A percentile compares a stretch with the other conserved stretches of the same genome.
Evolutionary conservation across 352 stramenopile species (phyloP).

Genomic region (Pythium dissotocum): DNA sequence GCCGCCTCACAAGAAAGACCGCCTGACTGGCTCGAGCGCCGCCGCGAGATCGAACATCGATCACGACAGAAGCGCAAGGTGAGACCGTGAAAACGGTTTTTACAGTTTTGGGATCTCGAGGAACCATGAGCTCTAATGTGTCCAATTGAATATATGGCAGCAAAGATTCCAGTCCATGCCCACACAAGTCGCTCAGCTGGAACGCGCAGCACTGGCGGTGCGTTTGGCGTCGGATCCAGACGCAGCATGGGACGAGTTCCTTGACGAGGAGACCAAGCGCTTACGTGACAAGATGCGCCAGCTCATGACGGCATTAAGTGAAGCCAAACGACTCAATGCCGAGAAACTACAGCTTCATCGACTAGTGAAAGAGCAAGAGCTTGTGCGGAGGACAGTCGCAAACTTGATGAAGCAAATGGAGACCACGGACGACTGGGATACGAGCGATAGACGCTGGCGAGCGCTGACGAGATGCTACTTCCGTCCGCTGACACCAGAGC

Average conservation of each 20-base stretch:
- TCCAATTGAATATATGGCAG: background rate
- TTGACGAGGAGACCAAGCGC: slow-evolving; percentile 2
- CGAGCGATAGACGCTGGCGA: background rate
- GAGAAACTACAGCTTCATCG: slow-evolving; percentile 5
- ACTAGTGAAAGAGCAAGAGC: slow-evolving; percentile 11
- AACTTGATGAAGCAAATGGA: background rate
- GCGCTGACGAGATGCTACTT: background rate
- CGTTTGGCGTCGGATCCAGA: slow-evolving; percentile 3
- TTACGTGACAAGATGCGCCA: background rate
- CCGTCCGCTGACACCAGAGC: background rate
- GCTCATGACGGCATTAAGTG: background rate
- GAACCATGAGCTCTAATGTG: background rate
- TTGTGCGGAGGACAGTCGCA: background rate
- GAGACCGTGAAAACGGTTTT: background rate
- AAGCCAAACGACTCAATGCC: background rate
- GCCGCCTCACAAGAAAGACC: background rate
- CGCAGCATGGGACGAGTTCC: slow-evolving; percentile 15
- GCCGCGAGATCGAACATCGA: background rate
- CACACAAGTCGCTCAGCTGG: background rate
- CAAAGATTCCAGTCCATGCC: background rate
- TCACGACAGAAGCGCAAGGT: background rate
- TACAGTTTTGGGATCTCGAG: no score
- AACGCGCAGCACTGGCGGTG: slow-evolving; percentile 3
- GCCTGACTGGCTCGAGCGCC: background rate
- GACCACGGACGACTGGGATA: background rate